A percentile compares a stretch with the other conserved stretches of the same genome.
Evolutionary conservation across 176 grass and related monocot genomes (phyloP).

Genomic region (Musa troglodytarum): DNA sequence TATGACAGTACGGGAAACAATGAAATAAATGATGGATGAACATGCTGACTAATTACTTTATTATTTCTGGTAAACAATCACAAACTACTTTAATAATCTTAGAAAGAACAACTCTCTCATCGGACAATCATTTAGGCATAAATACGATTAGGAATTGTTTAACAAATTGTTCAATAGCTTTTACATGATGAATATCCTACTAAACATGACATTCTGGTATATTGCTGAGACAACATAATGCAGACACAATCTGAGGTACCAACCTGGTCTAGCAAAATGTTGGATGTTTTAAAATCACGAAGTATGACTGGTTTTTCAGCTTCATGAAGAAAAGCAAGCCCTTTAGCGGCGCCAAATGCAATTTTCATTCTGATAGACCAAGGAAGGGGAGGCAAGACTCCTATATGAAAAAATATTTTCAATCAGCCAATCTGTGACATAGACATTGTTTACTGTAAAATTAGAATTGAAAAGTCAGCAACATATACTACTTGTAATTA

Average conservation of each 20-base stretch:
- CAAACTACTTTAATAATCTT: too few relatives aligned
- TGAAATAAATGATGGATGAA: too few relatives aligned
- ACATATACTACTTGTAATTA: too few relatives aligned
- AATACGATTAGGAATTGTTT: neutral
- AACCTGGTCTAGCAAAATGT: slow-evolving; percentile 50
- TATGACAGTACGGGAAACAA: too few relatives aligned
- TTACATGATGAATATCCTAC: neutral
- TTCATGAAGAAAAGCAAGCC: slow-evolving; percentile 47
- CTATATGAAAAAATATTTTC: slow-evolving; percentile 13
- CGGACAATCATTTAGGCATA: too few relatives aligned
- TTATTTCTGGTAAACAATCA: too few relatives aligned
- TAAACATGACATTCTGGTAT: neutral
- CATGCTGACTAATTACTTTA: too few relatives aligned
- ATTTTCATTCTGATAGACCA: slow-evolving; percentile 53
- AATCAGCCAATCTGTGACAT: neutral
- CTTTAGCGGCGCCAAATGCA: slow-evolving; percentile 40
- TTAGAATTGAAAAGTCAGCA: neutral
- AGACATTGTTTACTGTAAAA: neutral
- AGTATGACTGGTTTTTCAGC: slow-evolving; percentile 45
- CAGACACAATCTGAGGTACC: neutral
- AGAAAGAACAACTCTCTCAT: too few relatives aligned
- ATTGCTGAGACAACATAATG: neutral
- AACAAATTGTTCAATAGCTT: neutral
- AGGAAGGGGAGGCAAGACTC: slow-evolving; percentile 33
- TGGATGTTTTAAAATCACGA: slow-evolving; percentile 50